These are phyloP conservation scores for Steccherinum ochraceum DNA, from an alignment of 768 basidiomycete genomes.

Conservation along the genomic window DNA sequence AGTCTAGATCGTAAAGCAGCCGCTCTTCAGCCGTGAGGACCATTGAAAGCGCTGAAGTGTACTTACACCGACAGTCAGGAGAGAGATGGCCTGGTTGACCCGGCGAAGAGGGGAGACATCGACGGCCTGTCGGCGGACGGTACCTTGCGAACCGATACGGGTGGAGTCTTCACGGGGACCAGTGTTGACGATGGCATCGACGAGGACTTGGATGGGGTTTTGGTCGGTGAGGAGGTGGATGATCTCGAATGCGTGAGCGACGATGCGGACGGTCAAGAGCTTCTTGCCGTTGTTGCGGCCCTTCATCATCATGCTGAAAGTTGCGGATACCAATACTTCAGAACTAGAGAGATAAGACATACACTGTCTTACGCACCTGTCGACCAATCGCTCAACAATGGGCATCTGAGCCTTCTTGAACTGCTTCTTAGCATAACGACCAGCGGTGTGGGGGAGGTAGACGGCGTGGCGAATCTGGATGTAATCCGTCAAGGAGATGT, in stretches of 20 bases:
- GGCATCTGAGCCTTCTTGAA: conserved; percentile 99
- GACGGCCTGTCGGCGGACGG: conserved; percentile 98
- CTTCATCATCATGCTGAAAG: conserved; percentile 95
- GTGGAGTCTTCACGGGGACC: conserved; percentile 99
- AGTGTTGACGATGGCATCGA: conserved; percentile 99
- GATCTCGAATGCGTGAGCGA: conserved; percentile 98
- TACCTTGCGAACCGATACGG: conserved; percentile 99
- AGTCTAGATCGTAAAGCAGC: conserved; percentile 53
- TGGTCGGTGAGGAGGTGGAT: conserved; percentile 99
- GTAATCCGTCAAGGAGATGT: conserved; percentile 98
- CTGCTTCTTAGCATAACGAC: conserved; percentile 99
- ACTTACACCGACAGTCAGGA: conserved; percentile 93
- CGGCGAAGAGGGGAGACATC: conserved; percentile 98
- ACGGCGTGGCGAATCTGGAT: conserved; percentile 98
- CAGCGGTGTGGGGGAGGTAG: conserved; percentile 97
- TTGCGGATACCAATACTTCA: not conserved
- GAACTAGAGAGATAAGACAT: not conserved
- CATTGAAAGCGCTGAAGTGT: too few species aligned
- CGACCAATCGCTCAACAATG: conserved; percentile 98
- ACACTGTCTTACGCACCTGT: conserved; percentile 82
- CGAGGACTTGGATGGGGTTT: conserved; percentile 98
- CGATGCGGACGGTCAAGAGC: conserved; percentile 97
- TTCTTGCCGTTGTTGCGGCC: conserved; percentile 99
- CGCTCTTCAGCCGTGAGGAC: too few species aligned
- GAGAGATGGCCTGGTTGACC: conserved; percentile 95